Percentiles rank a stretch among this genome's conserved stretches.
phyloP scores from a whole-genome alignment of 495 filamentous ascomycete genomes.

The Aspergillus cavernicola region DNA sequence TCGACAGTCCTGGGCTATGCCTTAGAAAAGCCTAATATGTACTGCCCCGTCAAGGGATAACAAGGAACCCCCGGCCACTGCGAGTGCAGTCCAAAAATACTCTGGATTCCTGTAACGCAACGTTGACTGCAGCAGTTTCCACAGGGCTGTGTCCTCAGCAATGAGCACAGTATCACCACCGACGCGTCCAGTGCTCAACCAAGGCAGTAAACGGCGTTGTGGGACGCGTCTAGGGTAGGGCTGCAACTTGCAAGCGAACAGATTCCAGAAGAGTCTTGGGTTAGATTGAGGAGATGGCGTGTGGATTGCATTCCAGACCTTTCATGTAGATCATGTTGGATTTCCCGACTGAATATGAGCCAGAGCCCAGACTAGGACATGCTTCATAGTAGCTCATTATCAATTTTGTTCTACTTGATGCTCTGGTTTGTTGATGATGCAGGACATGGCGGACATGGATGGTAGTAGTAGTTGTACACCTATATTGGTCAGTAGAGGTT shows the following conservation, averaged over 20 bases:
- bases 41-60: neutral
- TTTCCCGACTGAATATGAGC: neutral
- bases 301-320: neutral
- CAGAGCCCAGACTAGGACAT: neutral
- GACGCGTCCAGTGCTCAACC: neutral
- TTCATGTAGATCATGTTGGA: neutral
- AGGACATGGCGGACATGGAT: too few relatives aligned
- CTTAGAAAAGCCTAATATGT: neutral
- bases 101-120: neutral
- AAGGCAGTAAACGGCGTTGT: neutral
- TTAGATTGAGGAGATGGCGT: neutral
- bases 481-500: too few relatives aligned
- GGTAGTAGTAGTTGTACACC: too few relatives aligned
- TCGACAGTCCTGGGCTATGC: neutral
- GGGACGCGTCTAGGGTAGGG: neutral
- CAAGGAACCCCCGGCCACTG: neutral
- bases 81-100: neutral
- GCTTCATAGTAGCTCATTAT: neutral
- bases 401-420: neutral
- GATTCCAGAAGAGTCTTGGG: neutral
- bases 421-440: too few relatives aligned
- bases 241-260: too few relatives aligned
- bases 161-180: too few relatives aligned
- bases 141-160: neutral
- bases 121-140: slow-evolving; percentile 1